Percentiles rank a stretch among this genome's conserved stretches.
Conservation (phyloP, 208 protist species). For the Trichomonas vaginalis region DNA sequence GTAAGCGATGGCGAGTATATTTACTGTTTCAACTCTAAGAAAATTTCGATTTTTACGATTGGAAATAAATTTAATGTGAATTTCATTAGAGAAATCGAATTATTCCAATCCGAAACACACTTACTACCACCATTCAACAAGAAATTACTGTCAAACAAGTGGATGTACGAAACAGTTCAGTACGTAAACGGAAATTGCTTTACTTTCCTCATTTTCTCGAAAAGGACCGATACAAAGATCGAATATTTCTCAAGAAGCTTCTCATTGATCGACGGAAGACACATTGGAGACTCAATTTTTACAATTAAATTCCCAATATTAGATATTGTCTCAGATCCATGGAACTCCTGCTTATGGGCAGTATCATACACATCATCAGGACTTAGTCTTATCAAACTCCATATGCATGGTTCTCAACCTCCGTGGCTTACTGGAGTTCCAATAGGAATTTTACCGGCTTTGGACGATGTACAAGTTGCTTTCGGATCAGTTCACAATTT, state of each 20-base stretch:
- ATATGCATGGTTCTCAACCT: background rate
- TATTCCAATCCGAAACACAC: background rate
- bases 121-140: background rate
- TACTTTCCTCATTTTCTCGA: background rate
- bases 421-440: background rate
- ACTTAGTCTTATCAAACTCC: background rate
- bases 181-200: background rate
- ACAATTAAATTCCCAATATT: background rate
- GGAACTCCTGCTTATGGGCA: background rate
- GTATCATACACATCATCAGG: background rate
- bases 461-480: background rate
- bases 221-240: background rate
- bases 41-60: background rate
- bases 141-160: background rate
- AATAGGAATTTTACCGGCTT: background rate
- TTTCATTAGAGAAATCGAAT: background rate
- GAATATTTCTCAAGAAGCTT: background rate
- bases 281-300: background rate
- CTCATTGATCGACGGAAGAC: background rate
- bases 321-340: background rate
- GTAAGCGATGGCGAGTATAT: background rate
- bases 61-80: background rate
- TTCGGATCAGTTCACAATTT: background rate
- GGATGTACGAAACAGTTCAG: background rate
- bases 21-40: slow-evolving; percentile 3